Percentiles rank a stretch among this genome's conserved stretches.
Evolutionary conservation across 371 early-diverging fungal genomes (phyloP).

Genomic region (Mucor plumbeus): DNA sequence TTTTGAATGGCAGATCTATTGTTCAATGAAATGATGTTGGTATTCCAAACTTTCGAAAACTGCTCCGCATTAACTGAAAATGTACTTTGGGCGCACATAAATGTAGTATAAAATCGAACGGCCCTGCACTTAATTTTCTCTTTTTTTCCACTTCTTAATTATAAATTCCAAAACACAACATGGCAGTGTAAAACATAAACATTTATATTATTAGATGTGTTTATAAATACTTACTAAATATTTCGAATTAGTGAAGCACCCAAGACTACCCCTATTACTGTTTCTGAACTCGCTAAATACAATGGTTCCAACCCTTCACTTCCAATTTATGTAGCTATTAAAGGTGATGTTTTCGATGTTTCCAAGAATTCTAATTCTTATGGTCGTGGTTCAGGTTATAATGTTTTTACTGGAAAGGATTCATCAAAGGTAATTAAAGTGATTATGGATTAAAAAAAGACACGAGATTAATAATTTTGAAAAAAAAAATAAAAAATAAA

Average conservation of each 20-base stretch:
- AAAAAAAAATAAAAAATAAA: no score
- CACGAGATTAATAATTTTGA: background rate
- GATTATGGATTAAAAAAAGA: background rate
- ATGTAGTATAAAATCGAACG: background rate
- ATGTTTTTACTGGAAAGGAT: constrained; percentile 82
- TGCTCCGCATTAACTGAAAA: background rate
- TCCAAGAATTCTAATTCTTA: constrained; percentile 69
- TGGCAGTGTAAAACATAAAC: constrained; percentile 26
- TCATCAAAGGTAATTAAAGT: constrained; percentile 63
- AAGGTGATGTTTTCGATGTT: constrained; percentile 86
- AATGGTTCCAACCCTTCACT: constrained; percentile 70
- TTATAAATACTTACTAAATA: background rate
- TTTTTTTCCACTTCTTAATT: constrained; percentile 6
- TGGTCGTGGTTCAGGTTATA: constrained; percentile 71
- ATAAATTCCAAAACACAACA: constrained; percentile 10
- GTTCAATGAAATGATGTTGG: background rate
- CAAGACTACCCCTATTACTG: constrained; percentile 57
- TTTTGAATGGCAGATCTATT: background rate
- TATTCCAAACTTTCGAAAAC: background rate
- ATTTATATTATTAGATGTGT: background rate
- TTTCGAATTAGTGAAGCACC: constrained; percentile 47
- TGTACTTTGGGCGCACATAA: background rate
- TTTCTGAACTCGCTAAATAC: constrained; percentile 69
- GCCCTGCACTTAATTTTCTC: background rate
- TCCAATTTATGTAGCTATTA: constrained; percentile 85